Evolutionary conservation across 306 rosid genomes (phyloP).

Genomic region (Spatholobus suberectus): DNA sequence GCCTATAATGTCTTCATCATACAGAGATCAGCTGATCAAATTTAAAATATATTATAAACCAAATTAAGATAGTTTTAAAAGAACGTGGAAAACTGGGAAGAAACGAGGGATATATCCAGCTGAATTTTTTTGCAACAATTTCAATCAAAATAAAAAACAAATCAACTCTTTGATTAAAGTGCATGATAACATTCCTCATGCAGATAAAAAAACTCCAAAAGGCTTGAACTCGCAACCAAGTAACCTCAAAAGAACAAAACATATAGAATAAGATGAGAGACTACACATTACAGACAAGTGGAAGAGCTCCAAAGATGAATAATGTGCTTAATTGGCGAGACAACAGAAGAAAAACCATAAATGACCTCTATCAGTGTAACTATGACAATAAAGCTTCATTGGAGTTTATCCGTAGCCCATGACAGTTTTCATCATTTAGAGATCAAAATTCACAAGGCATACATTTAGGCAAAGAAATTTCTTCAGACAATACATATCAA

Average conservation of each 20-base stretch:
- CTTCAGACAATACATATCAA: neutral
- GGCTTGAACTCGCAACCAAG: neutral
- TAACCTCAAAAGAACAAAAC: neutral
- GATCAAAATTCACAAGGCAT: constrained; percentile 31
- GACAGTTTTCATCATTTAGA: constrained; percentile 53
- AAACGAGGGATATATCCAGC: neutral
- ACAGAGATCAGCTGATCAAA: constrained; percentile 43
- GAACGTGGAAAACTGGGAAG: neutral
- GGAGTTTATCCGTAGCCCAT: constrained; percentile 43
- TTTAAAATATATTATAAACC: neutral
- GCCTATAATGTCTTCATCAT: constrained; percentile 60
- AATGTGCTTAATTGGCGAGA: neutral
- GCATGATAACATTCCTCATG: neutral
- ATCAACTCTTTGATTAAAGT: neutral
- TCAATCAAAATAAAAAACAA: neutral
- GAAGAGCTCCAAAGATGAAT: neutral
- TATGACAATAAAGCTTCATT: constrained; percentile 58
- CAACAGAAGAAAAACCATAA: neutral
- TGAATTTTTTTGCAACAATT: neutral
- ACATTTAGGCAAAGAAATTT: neutral
- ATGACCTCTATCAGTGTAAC: constrained; percentile 63
- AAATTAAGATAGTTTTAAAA: neutral
- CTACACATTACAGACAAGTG: neutral
- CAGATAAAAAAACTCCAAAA: neutral
- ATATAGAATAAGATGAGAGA: neutral